Conservation (phyloP, 1,139 yeast genomes). For the Debaryomyces psychrophilus region DNA sequence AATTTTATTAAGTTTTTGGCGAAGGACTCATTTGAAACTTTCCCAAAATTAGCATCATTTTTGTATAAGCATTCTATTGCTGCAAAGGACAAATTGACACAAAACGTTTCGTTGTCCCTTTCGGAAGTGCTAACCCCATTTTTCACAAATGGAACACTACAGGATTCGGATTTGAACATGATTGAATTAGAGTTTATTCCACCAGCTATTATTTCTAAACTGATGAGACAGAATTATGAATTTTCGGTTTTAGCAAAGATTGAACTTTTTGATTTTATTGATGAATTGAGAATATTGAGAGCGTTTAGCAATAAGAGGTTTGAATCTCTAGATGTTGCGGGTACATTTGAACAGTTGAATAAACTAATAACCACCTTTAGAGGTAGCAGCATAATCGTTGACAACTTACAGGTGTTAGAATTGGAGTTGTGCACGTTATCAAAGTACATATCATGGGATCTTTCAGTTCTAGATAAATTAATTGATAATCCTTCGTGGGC, state of each 20-base stretch:
- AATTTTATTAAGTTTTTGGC: slow-evolving; percentile 9
- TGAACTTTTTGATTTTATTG: slow-evolving; percentile 18
- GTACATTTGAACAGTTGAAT: slow-evolving; percentile 9
- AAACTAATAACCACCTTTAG: slow-evolving; percentile 8
- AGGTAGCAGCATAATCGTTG: slow-evolving; percentile 9
- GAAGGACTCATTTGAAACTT: slow-evolving; percentile 1
- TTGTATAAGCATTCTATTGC: background rate
- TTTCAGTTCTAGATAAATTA: slow-evolving; percentile 16
- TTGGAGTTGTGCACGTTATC: slow-evolving; percentile 1
- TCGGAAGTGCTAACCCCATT: slow-evolving; percentile 8
- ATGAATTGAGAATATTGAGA: slow-evolving; percentile 19
- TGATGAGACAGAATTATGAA: slow-evolving; percentile 20
- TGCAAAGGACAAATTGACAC: background rate
- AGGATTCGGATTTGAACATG: slow-evolving; percentile 1
- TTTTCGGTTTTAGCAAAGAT: slow-evolving; percentile 21
- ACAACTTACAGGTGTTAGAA: slow-evolving; percentile 4
- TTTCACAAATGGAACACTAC: slow-evolving; percentile 7
- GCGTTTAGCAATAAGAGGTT: slow-evolving; percentile 7
- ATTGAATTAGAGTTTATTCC: slow-evolving; percentile 3
- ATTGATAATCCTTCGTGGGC: slow-evolving; percentile 8
- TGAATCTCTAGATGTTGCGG: slow-evolving; percentile 5
- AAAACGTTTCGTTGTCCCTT: slow-evolving; percentile 1
- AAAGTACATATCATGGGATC: slow-evolving; percentile 13
- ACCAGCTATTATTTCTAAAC: slow-evolving; percentile 17
- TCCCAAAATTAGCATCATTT: slow-evolving; percentile 3